These are phyloP conservation scores for Penicillium sp. DNA, from an alignment of 2,329 filamentous ascomycete genomes.

Conservation along the genomic window DNA sequence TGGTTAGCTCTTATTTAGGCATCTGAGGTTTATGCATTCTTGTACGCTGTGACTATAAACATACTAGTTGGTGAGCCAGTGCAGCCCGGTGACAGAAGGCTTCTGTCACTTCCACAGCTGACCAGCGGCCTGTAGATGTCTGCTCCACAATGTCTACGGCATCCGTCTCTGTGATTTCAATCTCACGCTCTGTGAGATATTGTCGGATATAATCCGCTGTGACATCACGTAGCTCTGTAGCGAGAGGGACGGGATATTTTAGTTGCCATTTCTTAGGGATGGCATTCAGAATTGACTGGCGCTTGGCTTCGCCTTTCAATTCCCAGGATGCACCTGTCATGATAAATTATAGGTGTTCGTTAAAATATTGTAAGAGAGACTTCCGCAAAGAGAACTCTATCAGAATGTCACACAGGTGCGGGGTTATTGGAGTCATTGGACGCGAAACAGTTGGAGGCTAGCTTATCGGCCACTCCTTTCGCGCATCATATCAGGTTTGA, in stretches of 20 bases:
- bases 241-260: constrained; percentile 46
- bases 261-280: constrained; percentile 61
- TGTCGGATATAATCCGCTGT: constrained; percentile 58
- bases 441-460: neutral
- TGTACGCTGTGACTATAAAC: constrained; percentile 1
- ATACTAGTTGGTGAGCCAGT: constrained; percentile 59
- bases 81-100: constrained; percentile 59
- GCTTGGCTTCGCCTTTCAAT: constrained; percentile 52
- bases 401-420: neutral
- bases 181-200: constrained; percentile 54
- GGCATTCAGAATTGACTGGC: constrained; percentile 52
- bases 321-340: constrained; percentile 48
- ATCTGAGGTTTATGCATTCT: neutral
- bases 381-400: neutral
- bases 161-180: constrained; percentile 62
- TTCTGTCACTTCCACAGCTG: constrained; percentile 55
- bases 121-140: constrained; percentile 57
- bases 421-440: constrained; percentile 14
- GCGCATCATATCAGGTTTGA: neutral
- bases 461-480: neutral
- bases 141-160: constrained; percentile 57
- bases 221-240: constrained; percentile 56
- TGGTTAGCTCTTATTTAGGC: neutral
- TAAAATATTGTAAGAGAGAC: no score
- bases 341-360: neutral